Percentiles rank a stretch among this genome's conserved stretches.
Conservation (phyloP, 306 rosid genomes). For the Oemleria cerasiformis region DNA sequence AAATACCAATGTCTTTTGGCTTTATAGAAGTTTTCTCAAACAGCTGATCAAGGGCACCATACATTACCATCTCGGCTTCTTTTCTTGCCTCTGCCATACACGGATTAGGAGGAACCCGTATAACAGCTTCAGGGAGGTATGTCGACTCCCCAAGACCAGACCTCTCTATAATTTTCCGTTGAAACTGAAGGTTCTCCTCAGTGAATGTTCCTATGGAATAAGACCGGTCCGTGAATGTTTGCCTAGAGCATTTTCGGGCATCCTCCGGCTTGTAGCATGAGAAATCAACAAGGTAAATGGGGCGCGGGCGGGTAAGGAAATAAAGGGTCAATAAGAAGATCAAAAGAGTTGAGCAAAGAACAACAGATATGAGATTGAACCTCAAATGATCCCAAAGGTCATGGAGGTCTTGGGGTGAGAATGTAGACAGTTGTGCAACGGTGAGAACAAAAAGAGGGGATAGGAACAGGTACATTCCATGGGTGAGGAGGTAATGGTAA, state of each 20-base stretch:
- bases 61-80: constrained; percentile 58
- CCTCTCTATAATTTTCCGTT: constrained; percentile 52
- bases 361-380: constrained; percentile 42
- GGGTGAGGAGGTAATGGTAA: constrained; percentile 54
- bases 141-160: constrained; percentile 66
- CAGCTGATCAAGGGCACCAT: constrained; percentile 56
- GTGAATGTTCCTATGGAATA: constrained; percentile 39
- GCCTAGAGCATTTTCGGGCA: constrained; percentile 50
- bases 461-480: constrained; percentile 50
- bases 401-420: constrained; percentile 40
- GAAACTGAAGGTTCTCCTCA: constrained; percentile 45
- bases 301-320: constrained; percentile 44
- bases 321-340: constrained; percentile 50
- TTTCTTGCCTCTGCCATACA: constrained; percentile 58
- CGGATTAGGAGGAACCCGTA: constrained; percentile 52
- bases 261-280: constrained; percentile 59
- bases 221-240: constrained; percentile 48
- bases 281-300: constrained; percentile 56
- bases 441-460: constrained; percentile 37
- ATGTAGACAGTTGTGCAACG: constrained; percentile 40
- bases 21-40: constrained; percentile 45
- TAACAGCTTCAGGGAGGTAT: constrained; percentile 57
- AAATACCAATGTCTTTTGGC: constrained; percentile 54
- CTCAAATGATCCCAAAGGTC: constrained; percentile 51
- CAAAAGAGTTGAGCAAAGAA: constrained; percentile 40